A percentile compares a stretch with the other conserved stretches of the same genome.
phyloP scores from a whole-genome alignment of 2,329 filamentous ascomycete genomes.

The Colletotrichum endophyticum region DNA sequence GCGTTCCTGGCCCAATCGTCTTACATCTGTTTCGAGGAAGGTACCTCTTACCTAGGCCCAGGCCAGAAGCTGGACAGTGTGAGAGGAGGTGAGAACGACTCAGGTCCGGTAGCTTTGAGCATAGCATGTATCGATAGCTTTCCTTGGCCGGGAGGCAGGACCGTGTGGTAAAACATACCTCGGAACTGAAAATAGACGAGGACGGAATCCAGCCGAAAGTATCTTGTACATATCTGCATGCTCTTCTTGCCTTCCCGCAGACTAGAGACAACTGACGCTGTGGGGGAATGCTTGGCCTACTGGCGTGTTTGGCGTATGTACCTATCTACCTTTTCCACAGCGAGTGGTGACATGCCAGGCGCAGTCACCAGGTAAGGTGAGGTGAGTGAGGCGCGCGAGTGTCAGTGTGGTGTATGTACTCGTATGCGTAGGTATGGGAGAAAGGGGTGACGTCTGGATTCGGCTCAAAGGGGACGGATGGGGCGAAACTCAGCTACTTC shows the following conservation, averaged over 20 bases:
- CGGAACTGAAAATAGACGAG: slow-evolving; percentile 7
- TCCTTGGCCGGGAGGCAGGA: neutral
- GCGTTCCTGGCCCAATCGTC: slow-evolving; percentile 20
- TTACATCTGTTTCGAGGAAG: slow-evolving; percentile 20
- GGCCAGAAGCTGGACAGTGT: slow-evolving; percentile 15
- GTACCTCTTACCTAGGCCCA: slow-evolving; percentile 19
- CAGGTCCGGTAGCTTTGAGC: neutral
- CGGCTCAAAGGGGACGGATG: slow-evolving; percentile 40
- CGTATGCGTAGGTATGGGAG: neutral
- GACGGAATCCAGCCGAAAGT: neutral
- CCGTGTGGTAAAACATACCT: slow-evolving; percentile 18
- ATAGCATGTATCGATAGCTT: neutral
- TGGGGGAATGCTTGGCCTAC: slow-evolving; percentile 1
- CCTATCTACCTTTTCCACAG: neutral
- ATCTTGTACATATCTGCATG: neutral
- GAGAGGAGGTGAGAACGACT: neutral
- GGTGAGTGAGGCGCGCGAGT: neutral
- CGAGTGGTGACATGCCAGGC: neutral
- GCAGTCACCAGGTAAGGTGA: neutral
- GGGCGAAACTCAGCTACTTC: slow-evolving; percentile 16
- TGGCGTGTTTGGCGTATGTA: neutral
- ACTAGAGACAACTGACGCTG: neutral
- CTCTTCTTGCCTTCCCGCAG: neutral
- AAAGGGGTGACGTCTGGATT: slow-evolving; percentile 24
- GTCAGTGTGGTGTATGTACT: neutral